Base-by-base conservation (phyloP, 129 eudicot genomes). In the Chrysanthemum seticuspe region DNA sequence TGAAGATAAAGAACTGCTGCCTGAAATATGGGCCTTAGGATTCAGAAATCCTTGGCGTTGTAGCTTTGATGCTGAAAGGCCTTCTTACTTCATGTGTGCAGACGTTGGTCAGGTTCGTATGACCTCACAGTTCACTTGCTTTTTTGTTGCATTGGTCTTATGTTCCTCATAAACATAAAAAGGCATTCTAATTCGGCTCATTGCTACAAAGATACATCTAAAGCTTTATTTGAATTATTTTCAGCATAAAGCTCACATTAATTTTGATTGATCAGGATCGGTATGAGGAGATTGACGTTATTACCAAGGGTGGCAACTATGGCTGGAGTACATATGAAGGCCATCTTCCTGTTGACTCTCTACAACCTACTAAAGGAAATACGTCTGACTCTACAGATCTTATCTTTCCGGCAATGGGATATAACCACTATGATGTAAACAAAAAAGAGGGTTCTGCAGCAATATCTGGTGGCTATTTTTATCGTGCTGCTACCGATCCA, bases 21-120 rank as follows among this genome's bases (percentile, higher is more conserved):
- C 83, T 10, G 97, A 90, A 80, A 83, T 90, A 10, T 90, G 98
- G 98, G 98, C 98, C 0, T 74, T 79, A 71, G 98, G 98, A 52
- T 72, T 94, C 64, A 90, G 97, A 80, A 90, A 90, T 71, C 97
- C 98, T 11, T 94, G 98, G 98, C 96, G 97, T 45, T 90, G 97
- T 68, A 90, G 96, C 84, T 94, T 94, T 74, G 98, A 94, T 80
- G 78, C 89, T 10, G 88, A 86, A 60, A 84, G 96, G 63, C 96
- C 96, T 77, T 84, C 90, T 59, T 94, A 90, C 80, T 94, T 94
- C 77, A 45, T 86, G 14, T 94, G 98, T 71, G 86, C 86, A 71
- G 97, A 94, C 78, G 68, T 83, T 56, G 98, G 98, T 6, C 87
- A 90, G 92, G 98, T 92, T 69, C 5, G 73, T 54, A 65, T 2